phyloP scores from a whole-genome alignment of 106 monocot species.

The Allium sativum region DNA sequence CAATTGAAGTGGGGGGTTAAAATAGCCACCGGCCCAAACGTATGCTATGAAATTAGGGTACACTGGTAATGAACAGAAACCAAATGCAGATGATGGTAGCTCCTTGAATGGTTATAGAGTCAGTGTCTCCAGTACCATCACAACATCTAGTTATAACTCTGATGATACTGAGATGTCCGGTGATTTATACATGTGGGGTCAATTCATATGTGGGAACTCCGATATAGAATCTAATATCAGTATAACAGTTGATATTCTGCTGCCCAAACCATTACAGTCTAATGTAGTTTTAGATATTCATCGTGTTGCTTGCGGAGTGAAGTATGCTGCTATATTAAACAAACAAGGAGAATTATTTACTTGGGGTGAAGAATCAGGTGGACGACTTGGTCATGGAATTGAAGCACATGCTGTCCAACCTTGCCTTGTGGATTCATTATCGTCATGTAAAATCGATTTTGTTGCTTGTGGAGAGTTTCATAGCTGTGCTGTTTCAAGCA shows the following conservation, averaged over 20 bases:
- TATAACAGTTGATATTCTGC: conserved; percentile 37
- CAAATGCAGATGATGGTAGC: conserved; percentile 63
- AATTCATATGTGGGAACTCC: conserved; percentile 50
- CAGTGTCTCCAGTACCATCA: conserved; percentile 78
- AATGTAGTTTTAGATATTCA: conserved; percentile 67
- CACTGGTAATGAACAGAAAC: too few relatives aligned
- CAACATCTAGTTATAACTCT: conserved; percentile 84
- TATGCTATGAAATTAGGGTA: too few relatives aligned
- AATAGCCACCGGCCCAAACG: not conserved
- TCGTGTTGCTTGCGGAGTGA: conserved; percentile 64
- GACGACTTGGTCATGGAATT: conserved; percentile 77
- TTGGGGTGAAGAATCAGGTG: conserved; percentile 93
- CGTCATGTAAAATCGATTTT: conserved; percentile 30
- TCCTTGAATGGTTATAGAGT: conserved; percentile 64
- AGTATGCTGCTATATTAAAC: conserved; percentile 66
- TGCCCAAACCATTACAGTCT: conserved; percentile 69
- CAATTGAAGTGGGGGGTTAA: too few relatives aligned
- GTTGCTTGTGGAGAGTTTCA: conserved; percentile 91
- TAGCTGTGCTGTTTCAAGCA: conserved; percentile 58
- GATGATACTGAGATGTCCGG: conserved; percentile 73
- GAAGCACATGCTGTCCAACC: conserved; percentile 52
- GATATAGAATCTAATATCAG: conserved; percentile 13
- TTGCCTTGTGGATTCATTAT: conserved; percentile 59
- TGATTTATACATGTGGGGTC: conserved; percentile 84
- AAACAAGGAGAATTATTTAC: conserved; percentile 76